Conservation (phyloP, 2,329 filamentous ascomycete genomes). For the Aspergillus intermedius region DNA sequence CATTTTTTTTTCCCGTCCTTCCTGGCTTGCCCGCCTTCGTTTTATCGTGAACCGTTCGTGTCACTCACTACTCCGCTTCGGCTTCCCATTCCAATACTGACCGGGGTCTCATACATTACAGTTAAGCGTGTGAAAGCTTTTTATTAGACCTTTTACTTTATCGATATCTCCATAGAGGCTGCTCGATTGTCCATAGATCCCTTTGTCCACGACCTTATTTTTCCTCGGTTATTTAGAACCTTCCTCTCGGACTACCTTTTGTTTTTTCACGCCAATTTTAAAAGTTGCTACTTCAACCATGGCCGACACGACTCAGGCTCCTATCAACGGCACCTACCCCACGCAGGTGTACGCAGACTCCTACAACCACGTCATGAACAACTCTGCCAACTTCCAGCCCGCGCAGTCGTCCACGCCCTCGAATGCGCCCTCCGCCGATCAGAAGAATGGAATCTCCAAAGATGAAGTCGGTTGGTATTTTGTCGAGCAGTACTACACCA, state of each 20-base stretch:
- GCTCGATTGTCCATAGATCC: background rate
- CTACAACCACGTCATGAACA: constrained; percentile 32
- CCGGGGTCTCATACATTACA: too few species aligned
- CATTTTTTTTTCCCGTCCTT: background rate
- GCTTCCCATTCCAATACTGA: constrained; percentile 10
- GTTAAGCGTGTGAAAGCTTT: constrained; percentile 8
- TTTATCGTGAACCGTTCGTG: background rate
- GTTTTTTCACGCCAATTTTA: background rate
- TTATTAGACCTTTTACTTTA: constrained; percentile 2
- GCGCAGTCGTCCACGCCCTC: constrained; percentile 34
- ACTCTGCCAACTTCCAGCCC: constrained; percentile 33
- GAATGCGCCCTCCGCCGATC: constrained; percentile 31
- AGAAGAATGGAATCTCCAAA: constrained; percentile 55
- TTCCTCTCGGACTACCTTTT: constrained; percentile 8
- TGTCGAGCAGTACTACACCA: constrained; percentile 98
- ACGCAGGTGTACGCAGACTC: constrained; percentile 33
- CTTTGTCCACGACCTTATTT: background rate
- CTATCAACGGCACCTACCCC: constrained; percentile 38
- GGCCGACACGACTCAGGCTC: constrained; percentile 36
- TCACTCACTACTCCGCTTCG: constrained; percentile 1
- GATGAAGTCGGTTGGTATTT: constrained; percentile 99
- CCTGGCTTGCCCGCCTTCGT: background rate
- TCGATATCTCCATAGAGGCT: background rate
- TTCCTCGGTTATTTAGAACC: constrained; percentile 7
- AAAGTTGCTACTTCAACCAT: constrained; percentile 17